Percentiles rank a stretch among this genome's conserved stretches.
These are phyloP conservation scores for Mesotaenium endlicherianum DNA, from an alignment of 139 green algal species.

Conservation along the genomic window DNA sequence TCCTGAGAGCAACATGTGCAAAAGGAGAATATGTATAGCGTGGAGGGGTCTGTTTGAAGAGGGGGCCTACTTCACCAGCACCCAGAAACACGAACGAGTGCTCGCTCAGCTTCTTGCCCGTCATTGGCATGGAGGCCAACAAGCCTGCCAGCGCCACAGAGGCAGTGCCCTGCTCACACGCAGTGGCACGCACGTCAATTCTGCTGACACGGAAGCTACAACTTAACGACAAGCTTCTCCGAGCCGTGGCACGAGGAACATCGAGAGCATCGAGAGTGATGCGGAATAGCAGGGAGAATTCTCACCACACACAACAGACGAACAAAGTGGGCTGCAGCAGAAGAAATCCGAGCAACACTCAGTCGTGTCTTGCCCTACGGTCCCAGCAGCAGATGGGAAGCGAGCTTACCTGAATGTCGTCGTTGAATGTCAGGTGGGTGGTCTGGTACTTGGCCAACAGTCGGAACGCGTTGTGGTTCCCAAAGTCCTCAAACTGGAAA, in stretches of 20 bases:
- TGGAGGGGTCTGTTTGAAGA: background rate
- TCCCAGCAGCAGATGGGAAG: too few relatives aligned
- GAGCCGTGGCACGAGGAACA: too few relatives aligned
- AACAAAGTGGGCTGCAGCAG: too few relatives aligned
- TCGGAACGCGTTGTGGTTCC: conserved; percentile 69
- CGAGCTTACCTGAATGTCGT: conserved; percentile 89
- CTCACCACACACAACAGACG: too few relatives aligned
- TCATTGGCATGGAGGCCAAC: conserved; percentile 65
- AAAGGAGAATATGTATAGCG: background rate
- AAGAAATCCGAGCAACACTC: too few relatives aligned
- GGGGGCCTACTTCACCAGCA: conserved; percentile 18
- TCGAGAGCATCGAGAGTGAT: too few relatives aligned
- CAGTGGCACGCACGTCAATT: background rate
- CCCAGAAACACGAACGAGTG: conserved; percentile 27
- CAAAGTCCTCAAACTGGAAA: conserved; percentile 46
- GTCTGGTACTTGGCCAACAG: conserved; percentile 66
- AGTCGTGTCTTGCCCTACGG: too few relatives aligned
- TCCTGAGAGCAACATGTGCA: too few relatives aligned
- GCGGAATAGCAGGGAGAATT: too few relatives aligned
- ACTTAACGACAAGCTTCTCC: too few relatives aligned
- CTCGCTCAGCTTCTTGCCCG: conserved; percentile 7
- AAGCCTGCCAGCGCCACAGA: conserved; percentile 76
- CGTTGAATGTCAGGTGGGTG: conserved; percentile 80
- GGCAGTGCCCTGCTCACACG: conserved; percentile 65
- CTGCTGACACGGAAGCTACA: too few relatives aligned